These are phyloP conservation scores for Gossypium schwendimanii DNA, from an alignment of 441 rosid species.

Conservation along the genomic window DNA sequence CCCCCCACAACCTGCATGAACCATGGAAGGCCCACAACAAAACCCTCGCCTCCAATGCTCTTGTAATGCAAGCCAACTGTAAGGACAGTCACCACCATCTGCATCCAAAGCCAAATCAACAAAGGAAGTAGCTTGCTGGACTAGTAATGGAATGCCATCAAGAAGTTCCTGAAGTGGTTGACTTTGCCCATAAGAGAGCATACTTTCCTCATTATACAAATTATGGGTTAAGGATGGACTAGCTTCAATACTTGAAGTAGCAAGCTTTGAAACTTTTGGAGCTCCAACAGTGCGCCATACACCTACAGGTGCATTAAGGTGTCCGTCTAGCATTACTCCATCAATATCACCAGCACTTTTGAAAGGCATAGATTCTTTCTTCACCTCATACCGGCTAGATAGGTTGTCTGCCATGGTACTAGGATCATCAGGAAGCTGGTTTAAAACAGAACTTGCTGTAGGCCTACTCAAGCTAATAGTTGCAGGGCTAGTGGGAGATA, in stretches of 20 bases:
- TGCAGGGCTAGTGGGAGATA: constrained; percentile 41
- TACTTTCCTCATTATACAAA: constrained; percentile 73
- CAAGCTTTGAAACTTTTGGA: constrained; percentile 74
- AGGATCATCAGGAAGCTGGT: constrained; percentile 71
- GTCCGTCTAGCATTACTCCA: constrained; percentile 74
- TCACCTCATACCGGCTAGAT: constrained; percentile 66
- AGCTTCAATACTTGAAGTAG: constrained; percentile 64
- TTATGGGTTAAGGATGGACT: constrained; percentile 62
- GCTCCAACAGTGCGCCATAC: constrained; percentile 96
- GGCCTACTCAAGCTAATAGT: constrained; percentile 59
- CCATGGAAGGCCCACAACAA: constrained; percentile 94
- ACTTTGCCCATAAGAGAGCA: constrained; percentile 80
- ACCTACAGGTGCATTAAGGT: constrained; percentile 80
- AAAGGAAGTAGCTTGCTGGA: constrained; percentile 97
- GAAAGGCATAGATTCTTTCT: constrained; percentile 84
- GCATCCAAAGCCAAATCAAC: constrained; percentile 95
- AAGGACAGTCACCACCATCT: constrained; percentile 93
- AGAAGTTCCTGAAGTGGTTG: constrained; percentile 94
- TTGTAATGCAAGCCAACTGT: constrained; percentile 98
- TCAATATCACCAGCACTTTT: constrained; percentile 96
- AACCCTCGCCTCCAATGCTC: constrained; percentile 96
- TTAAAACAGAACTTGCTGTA: constrained; percentile 50
- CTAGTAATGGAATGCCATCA: constrained; percentile 81
- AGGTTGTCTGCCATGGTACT: constrained; percentile 72
- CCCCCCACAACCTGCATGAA: constrained; percentile 99